phyloP scores from a whole-genome alignment of 2,329 filamentous ascomycete genomes.

The Calcarisporium arbuscula region DNA sequence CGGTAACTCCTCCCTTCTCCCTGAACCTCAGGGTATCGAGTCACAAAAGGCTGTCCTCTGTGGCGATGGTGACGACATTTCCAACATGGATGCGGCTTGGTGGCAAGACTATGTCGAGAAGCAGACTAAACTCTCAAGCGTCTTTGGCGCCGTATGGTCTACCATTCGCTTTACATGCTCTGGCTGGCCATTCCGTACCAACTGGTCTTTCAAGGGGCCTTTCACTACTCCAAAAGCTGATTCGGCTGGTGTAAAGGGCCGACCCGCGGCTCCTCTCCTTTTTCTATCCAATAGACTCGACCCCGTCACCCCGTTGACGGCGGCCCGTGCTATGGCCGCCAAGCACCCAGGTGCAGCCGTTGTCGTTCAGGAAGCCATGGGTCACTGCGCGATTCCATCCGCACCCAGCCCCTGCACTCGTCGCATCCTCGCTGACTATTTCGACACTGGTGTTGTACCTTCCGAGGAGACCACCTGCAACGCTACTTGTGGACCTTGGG shows the following conservation, averaged over 20 bases:
- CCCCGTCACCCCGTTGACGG: conserved; percentile 37
- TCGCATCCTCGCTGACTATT: conserved; percentile 17
- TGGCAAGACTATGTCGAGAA: conserved; percentile 22
- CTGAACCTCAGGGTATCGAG: conserved; percentile 11
- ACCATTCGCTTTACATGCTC: conserved; percentile 32
- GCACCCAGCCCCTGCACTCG: conserved; percentile 14
- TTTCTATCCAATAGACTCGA: conserved; percentile 37
- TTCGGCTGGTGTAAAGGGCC: conserved; percentile 17
- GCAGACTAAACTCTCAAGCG: conserved; percentile 20
- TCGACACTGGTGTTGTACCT: conserved; percentile 23
- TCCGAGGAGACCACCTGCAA: conserved; percentile 7
- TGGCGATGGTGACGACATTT: conserved; percentile 25
- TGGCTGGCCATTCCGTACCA: conserved; percentile 29
- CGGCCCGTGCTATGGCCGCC: conserved; percentile 24
- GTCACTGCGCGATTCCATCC: conserved; percentile 16
- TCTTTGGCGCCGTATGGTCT: conserved; percentile 27
- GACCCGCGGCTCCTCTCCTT: conserved; percentile 35
- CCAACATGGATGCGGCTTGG: conserved; percentile 13
- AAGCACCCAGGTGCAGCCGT: conserved; percentile 21
- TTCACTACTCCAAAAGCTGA: conserved; percentile 21
- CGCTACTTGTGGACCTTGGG: conserved; percentile 13
- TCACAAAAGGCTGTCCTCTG: conserved; percentile 24
- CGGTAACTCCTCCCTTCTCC: conserved; percentile 5
- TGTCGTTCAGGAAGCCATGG: conserved; percentile 22
- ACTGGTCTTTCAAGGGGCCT: conserved; percentile 33